Evolutionary conservation across 371 early-diverging fungal genomes (phyloP).

Genomic region (Gilbertella persicaria): DNA sequence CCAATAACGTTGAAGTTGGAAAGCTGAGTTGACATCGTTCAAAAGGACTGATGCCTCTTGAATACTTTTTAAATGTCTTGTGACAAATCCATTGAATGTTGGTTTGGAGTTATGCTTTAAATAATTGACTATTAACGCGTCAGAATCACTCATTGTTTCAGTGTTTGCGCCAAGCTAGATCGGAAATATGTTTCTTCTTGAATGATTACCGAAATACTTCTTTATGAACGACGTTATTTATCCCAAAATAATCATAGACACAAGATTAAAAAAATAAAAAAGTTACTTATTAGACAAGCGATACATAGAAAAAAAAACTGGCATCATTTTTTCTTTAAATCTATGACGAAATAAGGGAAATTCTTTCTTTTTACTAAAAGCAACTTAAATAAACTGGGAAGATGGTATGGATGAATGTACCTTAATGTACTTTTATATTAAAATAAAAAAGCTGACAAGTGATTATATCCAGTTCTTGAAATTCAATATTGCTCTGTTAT

Average conservation of each 20-base stretch:
- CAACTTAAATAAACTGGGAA: slow-evolving; percentile 1
- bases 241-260: no score
- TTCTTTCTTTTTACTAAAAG: neutral
- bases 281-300: no score
- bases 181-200: slow-evolving; percentile 3
- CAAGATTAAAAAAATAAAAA: no score
- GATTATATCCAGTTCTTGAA: neutral
- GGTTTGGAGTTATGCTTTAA: slow-evolving; percentile 1
- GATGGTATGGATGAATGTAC: slow-evolving; percentile 2
- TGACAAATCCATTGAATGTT: slow-evolving; percentile 1
- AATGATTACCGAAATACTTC: neutral
- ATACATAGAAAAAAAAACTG: no score
- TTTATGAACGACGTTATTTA: no score
- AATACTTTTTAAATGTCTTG: neutral
- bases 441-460: slow-evolving; percentile 5
- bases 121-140: slow-evolving; percentile 3
- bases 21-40: neutral
- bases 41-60: neutral
- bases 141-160: slow-evolving; percentile 4
- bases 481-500: neutral
- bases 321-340: no score
- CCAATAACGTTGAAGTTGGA: neutral
- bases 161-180: slow-evolving; percentile 1
- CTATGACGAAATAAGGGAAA: neutral
- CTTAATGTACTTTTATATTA: slow-evolving; percentile 2